Base-by-base conservation (phyloP, 2,329 filamentous ascomycete genomes). In the Albifimbria verrucaria region DNA sequence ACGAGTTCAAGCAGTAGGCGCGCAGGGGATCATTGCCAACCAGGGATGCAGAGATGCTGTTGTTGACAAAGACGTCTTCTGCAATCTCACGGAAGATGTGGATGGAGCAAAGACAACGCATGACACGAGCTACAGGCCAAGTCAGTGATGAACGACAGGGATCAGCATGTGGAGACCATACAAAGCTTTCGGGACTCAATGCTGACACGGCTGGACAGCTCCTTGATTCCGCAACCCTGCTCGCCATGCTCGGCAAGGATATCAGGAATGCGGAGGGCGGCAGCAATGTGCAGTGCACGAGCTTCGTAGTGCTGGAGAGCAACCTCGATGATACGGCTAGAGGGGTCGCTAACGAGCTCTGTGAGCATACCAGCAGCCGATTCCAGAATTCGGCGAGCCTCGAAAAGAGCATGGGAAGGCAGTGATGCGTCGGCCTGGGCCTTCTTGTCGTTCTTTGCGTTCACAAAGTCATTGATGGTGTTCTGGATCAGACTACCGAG, bases 1-100 rank as follows among this genome's bases (percentile, higher is more conserved):
- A 69, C 68, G 69, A 68, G 17, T 67, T 48, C 43, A 68, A 49
- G 18, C 71, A 59, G 50, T 71, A 72, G 22, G 70, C 66, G 4
- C 69, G 60, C 2, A 73, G 55, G 3, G 61, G 63, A 48, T 72
- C 68, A 48, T 72, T 72, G 6, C 55, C 49, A 1, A 72, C 66
- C 7, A 73, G 52, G 0, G 66, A 61, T 28, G 55, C 55, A 4
- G 70, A 71, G n/a, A 72, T 66, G n/a, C 46, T 36, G 54, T 72
- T 72, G 50, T 73, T 72, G 28, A 64, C 60, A 55, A 70, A 72
- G 5, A 54, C 46, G 43, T 71, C 65, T 24, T 62, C 57, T 1
- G 50, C 53, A 1, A 59, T 50, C 51, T 71, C 65, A 20, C 55
- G 26, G 55, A 73, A 72, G 42, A 72, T 59, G 48, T 69, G 65